phyloP scores from a whole-genome alignment of 2,329 filamentous ascomycete genomes.

The Dactylonectria estremocensis region DNA sequence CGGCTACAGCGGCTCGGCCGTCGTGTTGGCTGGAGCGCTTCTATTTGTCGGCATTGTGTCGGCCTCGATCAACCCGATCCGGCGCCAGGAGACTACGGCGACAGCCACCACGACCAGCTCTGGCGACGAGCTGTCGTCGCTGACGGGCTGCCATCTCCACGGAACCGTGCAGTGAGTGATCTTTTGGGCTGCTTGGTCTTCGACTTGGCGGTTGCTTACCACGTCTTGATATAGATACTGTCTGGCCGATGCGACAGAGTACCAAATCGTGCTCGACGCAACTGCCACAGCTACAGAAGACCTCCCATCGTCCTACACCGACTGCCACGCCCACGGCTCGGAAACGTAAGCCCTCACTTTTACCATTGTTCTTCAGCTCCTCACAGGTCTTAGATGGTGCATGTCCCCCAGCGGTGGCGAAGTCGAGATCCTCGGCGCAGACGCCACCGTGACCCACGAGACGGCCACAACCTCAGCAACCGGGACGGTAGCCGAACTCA shows the following conservation, averaged over 20 bases:
- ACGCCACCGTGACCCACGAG: slow-evolving; percentile 24
- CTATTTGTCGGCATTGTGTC: slow-evolving; percentile 40
- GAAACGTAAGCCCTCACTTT: slow-evolving; percentile 25
- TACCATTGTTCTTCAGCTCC: neutral
- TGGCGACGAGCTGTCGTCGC: slow-evolving; percentile 32
- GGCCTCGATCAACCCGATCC: slow-evolving; percentile 38
- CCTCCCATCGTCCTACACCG: slow-evolving; percentile 43
- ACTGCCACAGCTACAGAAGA: slow-evolving; percentile 41
- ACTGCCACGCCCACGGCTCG: slow-evolving; percentile 42
- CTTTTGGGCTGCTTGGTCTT: fast-evolving
- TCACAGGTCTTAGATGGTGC: slow-evolving; percentile 38
- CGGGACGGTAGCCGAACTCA: slow-evolving; percentile 44
- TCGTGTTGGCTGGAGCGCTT: slow-evolving; percentile 26
- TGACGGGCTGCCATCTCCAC: slow-evolving; percentile 45
- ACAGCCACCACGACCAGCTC: slow-evolving; percentile 30
- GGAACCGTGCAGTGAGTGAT: slow-evolving; percentile 36
- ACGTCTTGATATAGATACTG: slow-evolving; percentile 33
- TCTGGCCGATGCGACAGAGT: slow-evolving; percentile 40
- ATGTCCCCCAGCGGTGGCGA: slow-evolving; percentile 46
- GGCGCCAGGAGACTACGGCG: slow-evolving; percentile 31
- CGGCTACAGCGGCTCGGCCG: slow-evolving; percentile 29
- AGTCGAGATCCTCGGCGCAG: slow-evolving; percentile 40
- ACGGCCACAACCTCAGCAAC: slow-evolving; percentile 32
- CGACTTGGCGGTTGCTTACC: neutral
- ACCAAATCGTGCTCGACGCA: slow-evolving; percentile 38